Percentiles rank a stretch among this genome's conserved stretches.
Conservation (phyloP, 2,329 filamentous ascomycete species). For the Cladosporium oxysporum region DNA sequence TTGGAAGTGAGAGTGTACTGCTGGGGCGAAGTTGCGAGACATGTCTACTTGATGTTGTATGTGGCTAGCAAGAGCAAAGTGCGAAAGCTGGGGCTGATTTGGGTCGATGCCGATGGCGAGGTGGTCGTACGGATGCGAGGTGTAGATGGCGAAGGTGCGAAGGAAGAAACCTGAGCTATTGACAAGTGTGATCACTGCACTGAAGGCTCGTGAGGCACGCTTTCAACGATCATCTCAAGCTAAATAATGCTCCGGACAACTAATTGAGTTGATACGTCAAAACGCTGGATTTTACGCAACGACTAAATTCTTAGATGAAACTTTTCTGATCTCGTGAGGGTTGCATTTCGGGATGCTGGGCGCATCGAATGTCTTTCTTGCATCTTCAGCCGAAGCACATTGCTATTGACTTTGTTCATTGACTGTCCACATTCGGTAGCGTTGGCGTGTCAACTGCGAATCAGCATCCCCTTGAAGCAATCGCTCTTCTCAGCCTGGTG, state of each 20-base stretch:
- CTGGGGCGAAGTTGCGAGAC: conserved; percentile 72
- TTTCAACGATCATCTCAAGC: background rate
- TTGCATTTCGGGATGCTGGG: too few relatives aligned
- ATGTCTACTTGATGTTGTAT: conserved; percentile 75
- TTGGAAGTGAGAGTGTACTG: conserved; percentile 66
- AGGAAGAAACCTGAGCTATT: background rate
- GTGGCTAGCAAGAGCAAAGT: conserved; percentile 67
- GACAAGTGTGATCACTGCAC: background rate
- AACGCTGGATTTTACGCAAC: too few relatives aligned
- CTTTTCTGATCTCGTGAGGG: too few relatives aligned
- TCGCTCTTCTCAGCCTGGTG: background rate
- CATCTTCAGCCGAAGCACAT: too few relatives aligned
- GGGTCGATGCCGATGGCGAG: conserved; percentile 66
- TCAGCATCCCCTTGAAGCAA: too few relatives aligned
- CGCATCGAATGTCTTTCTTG: too few relatives aligned
- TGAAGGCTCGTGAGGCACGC: background rate
- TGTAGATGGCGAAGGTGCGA: background rate
- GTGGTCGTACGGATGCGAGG: conserved; percentile 54
- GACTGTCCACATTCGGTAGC: too few relatives aligned
- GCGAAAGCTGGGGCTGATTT: conserved; percentile 59
- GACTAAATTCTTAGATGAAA: too few relatives aligned
- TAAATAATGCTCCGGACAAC: background rate
- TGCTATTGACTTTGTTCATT: too few relatives aligned
- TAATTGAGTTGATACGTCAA: background rate
- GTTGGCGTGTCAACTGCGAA: too few relatives aligned